Conservation (phyloP, 2,329 filamentous ascomycete species). For the Alternaria panax region DNA sequence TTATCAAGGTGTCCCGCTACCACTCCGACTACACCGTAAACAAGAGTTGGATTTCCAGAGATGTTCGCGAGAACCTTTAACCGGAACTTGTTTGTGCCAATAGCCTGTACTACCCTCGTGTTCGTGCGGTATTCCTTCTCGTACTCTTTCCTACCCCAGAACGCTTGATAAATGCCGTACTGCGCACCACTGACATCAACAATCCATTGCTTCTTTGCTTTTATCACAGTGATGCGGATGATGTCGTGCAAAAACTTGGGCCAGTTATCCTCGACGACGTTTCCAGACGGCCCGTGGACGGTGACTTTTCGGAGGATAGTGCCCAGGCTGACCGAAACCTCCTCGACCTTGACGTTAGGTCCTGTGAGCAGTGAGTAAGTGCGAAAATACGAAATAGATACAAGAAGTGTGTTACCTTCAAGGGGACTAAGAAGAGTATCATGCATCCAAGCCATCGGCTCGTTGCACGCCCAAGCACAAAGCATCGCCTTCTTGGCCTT, state of each 20-base stretch:
- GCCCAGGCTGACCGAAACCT: no score
- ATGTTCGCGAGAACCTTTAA: background rate
- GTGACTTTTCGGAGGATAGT: background rate
- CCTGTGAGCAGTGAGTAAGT: background rate
- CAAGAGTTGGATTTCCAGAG: background rate
- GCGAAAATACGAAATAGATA: rapidly evolving
- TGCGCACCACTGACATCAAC: conserved; percentile 8
- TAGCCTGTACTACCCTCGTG: no score
- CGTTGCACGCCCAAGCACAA: background rate
- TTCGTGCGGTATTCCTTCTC: no score
- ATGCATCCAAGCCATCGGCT: conserved; percentile 5
- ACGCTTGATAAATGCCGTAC: background rate
- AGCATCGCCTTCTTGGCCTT: background rate
- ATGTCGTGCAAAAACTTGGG: background rate
- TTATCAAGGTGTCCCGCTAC: background rate
- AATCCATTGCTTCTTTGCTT: background rate
- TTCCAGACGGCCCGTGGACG: no score
- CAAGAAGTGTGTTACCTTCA: background rate
- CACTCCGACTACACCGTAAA: background rate
- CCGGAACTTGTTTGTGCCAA: background rate
- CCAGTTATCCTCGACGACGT: background rate
- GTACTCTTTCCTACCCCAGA: conserved; percentile 3
- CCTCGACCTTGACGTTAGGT: background rate
- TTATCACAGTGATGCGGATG: background rate
- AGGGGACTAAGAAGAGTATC: background rate